These are phyloP conservation scores for Pleurotus tuoliensis DNA, from an alignment of 768 basidiomycete species.

Conservation along the genomic window DNA sequence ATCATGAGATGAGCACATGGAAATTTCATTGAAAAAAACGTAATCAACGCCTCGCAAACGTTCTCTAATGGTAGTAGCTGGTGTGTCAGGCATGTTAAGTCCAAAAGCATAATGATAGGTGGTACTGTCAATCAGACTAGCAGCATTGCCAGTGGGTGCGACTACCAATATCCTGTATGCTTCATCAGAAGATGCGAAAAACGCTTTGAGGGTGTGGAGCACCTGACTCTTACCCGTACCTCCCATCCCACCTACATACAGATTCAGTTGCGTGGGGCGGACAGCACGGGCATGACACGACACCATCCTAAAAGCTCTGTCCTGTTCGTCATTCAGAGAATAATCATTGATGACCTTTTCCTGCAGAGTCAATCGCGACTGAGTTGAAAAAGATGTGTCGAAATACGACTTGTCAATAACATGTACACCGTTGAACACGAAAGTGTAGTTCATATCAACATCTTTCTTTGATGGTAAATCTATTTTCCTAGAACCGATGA, in stretches of 20 bases:
- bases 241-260: constrained; percentile 17
- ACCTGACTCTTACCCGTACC: constrained; percentile 17
- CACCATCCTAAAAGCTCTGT: constrained; percentile 20
- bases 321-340: constrained; percentile 17
- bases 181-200: constrained; percentile 12
- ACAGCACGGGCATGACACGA: constrained; percentile 13
- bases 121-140: constrained; percentile 15
- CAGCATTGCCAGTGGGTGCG: constrained; percentile 21
- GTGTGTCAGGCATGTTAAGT: constrained; percentile 11
- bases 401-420: constrained; percentile 22
- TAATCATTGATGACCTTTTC: too few species aligned
- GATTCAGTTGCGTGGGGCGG: constrained; percentile 4
- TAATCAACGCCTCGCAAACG: constrained; percentile 21
- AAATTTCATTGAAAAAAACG: constrained; percentile 32
- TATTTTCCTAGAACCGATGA: background rate
- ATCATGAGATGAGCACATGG: constrained; percentile 26
- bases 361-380: background rate
- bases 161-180: constrained; percentile 13
- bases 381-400: constrained; percentile 9
- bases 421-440: background rate
- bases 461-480: background rate
- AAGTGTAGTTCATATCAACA: background rate
- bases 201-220: constrained; percentile 11
- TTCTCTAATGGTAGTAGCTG: too few species aligned
- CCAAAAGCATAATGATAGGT: constrained; percentile 20